phyloP scores from a whole-genome alignment of 768 basidiomycete genomes.

The Trametes meyenii region DNA sequence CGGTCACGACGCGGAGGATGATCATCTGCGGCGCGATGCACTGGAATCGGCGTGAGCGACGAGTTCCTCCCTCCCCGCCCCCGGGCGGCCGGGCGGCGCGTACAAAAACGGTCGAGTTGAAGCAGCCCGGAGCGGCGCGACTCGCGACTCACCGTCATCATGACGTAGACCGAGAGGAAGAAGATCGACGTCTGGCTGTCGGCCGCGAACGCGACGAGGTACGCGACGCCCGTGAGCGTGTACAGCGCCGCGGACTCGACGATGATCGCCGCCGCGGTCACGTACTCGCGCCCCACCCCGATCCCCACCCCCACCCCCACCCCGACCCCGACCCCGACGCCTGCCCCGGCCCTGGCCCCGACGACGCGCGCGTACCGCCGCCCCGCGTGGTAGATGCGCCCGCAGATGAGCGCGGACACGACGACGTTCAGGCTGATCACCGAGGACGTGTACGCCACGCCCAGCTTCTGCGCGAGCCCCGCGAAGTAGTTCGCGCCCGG shows the following conservation, averaged over 20 bases:
- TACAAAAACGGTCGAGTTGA: not conserved
- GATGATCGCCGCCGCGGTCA: constrained; percentile 36
- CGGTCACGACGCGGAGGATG: constrained; percentile 21
- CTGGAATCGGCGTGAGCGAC: too few relatives aligned
- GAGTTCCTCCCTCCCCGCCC: too few relatives aligned
- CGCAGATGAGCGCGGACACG: constrained; percentile 18
- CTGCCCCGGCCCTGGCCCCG: too few relatives aligned
- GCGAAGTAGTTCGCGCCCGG: constrained; percentile 20
- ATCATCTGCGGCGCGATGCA: constrained; percentile 23
- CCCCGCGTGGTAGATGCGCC: constrained; percentile 14
- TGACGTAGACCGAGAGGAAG: constrained; percentile 41
- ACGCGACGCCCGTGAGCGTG: constrained; percentile 40
- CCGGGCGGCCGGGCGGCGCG: too few relatives aligned
- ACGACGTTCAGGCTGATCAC: constrained; percentile 21
- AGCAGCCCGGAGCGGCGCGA: not conserved
- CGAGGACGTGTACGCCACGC: constrained; percentile 17
- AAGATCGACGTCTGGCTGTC: constrained; percentile 35
- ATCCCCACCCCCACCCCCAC: too few relatives aligned
- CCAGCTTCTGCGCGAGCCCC: constrained; percentile 13
- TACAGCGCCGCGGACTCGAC: constrained; percentile 42
- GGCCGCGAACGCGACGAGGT: constrained; percentile 38
- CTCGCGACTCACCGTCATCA: constrained; percentile 31
- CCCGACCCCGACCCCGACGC: too few relatives aligned
- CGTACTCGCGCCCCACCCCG: constrained; percentile 36
- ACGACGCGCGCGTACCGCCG: not conserved